Percentiles rank a stretch among this genome's conserved stretches.
Evolutionary conservation across 345 rosid genomes (phyloP).

Genomic region (Populus davidiana): DNA sequence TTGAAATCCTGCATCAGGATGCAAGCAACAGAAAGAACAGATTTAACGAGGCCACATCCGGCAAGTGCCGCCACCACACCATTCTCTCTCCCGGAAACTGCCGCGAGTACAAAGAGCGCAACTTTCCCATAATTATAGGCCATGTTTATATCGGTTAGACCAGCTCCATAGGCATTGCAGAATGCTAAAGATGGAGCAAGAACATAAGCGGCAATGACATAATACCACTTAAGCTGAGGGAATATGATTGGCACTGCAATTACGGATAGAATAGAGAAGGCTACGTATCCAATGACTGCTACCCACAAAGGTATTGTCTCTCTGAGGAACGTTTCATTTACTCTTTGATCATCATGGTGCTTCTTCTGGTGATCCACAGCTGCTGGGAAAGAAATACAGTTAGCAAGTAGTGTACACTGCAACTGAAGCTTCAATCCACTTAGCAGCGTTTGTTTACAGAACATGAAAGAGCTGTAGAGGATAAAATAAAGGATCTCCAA

Average conservation of each 20-base stretch:
- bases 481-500: not conserved
- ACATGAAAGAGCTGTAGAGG: not conserved
- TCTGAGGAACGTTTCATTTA: conserved; percentile 59
- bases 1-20: conserved; percentile 92
- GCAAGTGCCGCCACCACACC: conserved; percentile 85
- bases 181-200: conserved; percentile 86
- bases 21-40: conserved; percentile 86
- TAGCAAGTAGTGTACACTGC: not conserved
- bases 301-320: conserved; percentile 82
- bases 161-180: conserved; percentile 94
- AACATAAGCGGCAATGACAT: conserved; percentile 63
- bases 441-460: too few species aligned
- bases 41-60: conserved; percentile 86
- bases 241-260: conserved; percentile 71
- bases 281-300: conserved; percentile 52
- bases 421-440: not conserved
- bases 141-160: conserved; percentile 95
- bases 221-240: conserved; percentile 93
- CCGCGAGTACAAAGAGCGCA: conserved; percentile 77
- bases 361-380: conserved; percentile 25
- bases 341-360: conserved; percentile 34
- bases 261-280: conserved; percentile 53
- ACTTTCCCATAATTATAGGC: conserved; percentile 95
- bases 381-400: not conserved
- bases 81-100: conserved; percentile 65